phyloP scores from a whole-genome alignment of 1,284 basidiomycete genomes.

The Marasmius oreades region DNA sequence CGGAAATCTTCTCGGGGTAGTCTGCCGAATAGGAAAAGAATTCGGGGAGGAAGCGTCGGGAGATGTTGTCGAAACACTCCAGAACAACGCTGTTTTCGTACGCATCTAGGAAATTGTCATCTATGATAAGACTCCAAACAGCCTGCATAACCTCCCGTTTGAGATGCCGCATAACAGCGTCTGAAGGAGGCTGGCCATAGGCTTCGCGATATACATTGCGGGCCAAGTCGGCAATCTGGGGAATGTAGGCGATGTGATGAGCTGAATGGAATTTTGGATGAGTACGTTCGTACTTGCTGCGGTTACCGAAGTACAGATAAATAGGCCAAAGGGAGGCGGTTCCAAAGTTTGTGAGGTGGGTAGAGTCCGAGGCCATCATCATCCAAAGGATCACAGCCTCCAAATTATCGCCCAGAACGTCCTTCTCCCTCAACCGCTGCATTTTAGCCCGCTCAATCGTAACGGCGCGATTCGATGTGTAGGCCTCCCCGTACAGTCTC shows the following conservation, averaged over 20 bases:
- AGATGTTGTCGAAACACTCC: conserved; percentile 18
- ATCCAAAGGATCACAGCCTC: conserved; percentile 21
- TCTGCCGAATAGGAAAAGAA: conserved; percentile 26
- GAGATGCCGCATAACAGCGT: conserved; percentile 19
- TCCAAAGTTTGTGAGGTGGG: conserved; percentile 22
- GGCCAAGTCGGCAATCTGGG: conserved; percentile 23
- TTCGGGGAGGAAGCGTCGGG: conserved; percentile 14
- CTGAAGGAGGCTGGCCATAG: conserved; percentile 3
- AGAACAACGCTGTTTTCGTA: conserved; percentile 25
- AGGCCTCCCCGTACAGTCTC: conserved; percentile 20
- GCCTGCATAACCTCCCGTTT: conserved; percentile 27
- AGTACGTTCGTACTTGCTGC: conserved; percentile 21
- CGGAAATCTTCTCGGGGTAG: conserved; percentile 30
- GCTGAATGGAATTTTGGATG: conserved; percentile 13
- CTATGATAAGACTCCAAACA: conserved; percentile 23
- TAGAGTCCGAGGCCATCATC: conserved; percentile 26
- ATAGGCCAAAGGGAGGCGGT: conserved; percentile 25
- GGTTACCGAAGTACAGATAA: conserved; percentile 26
- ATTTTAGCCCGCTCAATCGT: conserved; percentile 14
- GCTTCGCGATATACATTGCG: conserved; percentile 16
- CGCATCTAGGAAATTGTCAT: conserved; percentile 25
- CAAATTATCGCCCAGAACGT: conserved; percentile 15
- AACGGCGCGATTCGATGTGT: conserved; percentile 16
- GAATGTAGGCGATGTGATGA: conserved; percentile 31
- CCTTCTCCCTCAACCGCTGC: conserved; percentile 1